These are phyloP conservation scores for Rhododendron henanense DNA, from an alignment of 148 eudicot species.

Conservation along the genomic window DNA sequence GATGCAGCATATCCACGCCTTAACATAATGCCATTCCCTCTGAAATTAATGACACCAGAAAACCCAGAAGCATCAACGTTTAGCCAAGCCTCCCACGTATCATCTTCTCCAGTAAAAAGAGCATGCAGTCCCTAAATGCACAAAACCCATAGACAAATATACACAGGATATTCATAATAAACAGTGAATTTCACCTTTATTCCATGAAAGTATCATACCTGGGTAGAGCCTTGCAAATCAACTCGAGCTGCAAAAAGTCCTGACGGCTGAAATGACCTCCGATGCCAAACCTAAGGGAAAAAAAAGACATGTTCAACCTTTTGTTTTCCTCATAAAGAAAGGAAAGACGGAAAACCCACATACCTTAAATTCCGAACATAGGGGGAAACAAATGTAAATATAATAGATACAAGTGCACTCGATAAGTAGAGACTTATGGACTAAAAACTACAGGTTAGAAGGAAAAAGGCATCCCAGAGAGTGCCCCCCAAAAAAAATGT, in stretches of 20 bases:
- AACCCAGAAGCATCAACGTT: conserved; percentile 81
- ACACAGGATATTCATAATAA: neutral
- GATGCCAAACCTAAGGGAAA: conserved; percentile 79
- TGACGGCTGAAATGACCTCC: conserved; percentile 91
- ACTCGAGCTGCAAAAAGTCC: conserved; percentile 99
- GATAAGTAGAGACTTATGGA: neutral
- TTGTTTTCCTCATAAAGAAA: neutral
- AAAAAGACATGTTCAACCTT: neutral
- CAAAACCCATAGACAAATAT: neutral
- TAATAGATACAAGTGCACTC: neutral
- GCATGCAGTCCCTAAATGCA: conserved; percentile 79
- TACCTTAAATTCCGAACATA: neutral
- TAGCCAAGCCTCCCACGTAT: conserved; percentile 98
- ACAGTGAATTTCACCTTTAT: conserved; percentile 1
- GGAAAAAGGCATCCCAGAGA: neutral
- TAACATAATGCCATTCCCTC: conserved; percentile 69
- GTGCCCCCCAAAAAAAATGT: neutral
- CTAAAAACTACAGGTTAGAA: neutral
- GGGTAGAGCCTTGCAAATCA: conserved; percentile 86
- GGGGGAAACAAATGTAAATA: neutral
- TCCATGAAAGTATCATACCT: conserved; percentile 41
- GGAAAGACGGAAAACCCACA: neutral
- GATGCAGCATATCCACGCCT: conserved; percentile 93
- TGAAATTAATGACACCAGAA: conserved; percentile 52
- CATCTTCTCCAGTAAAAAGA: conserved; percentile 93